These are phyloP conservation scores for Tilletia caries DNA, from an alignment of 1,284 basidiomycete genomes.

Conservation along the genomic window DNA sequence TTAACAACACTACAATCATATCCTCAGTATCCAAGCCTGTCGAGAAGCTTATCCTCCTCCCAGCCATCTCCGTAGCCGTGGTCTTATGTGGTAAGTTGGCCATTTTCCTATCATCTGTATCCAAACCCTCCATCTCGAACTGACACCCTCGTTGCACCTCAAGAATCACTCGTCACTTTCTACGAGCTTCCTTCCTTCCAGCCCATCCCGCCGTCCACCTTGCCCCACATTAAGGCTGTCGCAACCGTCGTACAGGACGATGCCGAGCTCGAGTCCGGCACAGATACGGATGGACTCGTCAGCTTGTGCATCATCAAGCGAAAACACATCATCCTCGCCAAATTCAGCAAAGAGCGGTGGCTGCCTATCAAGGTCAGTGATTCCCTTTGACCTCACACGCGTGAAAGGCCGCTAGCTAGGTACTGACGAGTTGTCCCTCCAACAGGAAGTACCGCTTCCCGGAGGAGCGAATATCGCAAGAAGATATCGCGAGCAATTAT, in stretches of 20 bases:
- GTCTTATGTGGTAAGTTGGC: constrained; percentile 31
- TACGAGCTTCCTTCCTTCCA: constrained; percentile 22
- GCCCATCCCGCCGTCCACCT: constrained; percentile 5
- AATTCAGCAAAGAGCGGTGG: constrained; percentile 33
- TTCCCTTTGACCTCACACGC: too few relatives aligned
- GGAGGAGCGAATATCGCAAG: constrained; percentile 46
- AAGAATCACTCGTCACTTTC: constrained; percentile 28
- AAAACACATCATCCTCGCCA: constrained; percentile 38
- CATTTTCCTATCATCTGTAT: too few relatives aligned
- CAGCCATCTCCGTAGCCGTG: constrained; percentile 24
- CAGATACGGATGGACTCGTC: constrained; percentile 19
- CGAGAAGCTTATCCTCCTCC: constrained; percentile 30
- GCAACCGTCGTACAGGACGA: constrained; percentile 27
- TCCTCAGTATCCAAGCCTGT: constrained; percentile 27
- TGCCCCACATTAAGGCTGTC: constrained; percentile 25
- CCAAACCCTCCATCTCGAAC: not conserved
- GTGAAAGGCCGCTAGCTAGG: not conserved
- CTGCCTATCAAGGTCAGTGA: constrained; percentile 34
- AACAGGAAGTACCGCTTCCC: constrained; percentile 39
- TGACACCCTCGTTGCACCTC: constrained; percentile 10
- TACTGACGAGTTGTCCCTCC: too few relatives aligned
- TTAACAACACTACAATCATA: constrained; percentile 20
- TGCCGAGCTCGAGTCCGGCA: constrained; percentile 14
- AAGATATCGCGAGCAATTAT: constrained; percentile 40
- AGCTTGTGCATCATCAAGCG: constrained; percentile 45